Conservation (phyloP, 345 rosid genomes). For the Conringia planisiliqua region DNA sequence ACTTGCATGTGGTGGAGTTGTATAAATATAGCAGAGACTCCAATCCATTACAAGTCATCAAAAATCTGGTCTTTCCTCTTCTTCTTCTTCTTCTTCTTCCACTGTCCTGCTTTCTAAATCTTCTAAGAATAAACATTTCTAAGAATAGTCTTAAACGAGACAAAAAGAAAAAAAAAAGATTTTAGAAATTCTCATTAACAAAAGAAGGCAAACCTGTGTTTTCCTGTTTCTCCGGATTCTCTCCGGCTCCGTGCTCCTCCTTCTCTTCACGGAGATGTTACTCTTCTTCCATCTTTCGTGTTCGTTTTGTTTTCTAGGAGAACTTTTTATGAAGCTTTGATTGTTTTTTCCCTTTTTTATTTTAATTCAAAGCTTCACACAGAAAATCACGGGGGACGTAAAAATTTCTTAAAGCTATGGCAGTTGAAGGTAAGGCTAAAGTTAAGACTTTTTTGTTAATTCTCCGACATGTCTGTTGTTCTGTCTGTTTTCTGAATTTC, state of each 20-base stretch:
- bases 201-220: conserved; percentile 13
- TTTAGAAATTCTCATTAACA: not conserved
- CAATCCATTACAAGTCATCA: conserved; percentile 25
- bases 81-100: not conserved
- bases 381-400: not conserved
- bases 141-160: conserved; percentile 23
- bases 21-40: conserved; percentile 46
- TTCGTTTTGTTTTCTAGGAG: conserved; percentile 7
- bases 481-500: not conserved
- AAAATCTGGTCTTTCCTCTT: not conserved
- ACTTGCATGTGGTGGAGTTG: conserved; percentile 30
- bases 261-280: conserved; percentile 27
- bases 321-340: conserved; percentile 15
- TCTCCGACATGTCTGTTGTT: not conserved
- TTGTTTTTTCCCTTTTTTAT: not conserved
- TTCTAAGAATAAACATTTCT: conserved; percentile 45
- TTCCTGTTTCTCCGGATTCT: conserved; percentile 20
- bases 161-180: not conserved
- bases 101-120: conserved; percentile 18
- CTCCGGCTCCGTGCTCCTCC: conserved; percentile 15
- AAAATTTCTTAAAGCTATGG: conserved; percentile 2
- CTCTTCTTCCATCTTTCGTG: conserved; percentile 9
- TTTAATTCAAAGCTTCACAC: conserved; percentile 22
- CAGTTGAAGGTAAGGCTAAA: conserved; percentile 29
- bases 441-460: not conserved